phyloP scores from a whole-genome alignment of 345 rosid species.

The Eucalyptus cloeziana region DNA sequence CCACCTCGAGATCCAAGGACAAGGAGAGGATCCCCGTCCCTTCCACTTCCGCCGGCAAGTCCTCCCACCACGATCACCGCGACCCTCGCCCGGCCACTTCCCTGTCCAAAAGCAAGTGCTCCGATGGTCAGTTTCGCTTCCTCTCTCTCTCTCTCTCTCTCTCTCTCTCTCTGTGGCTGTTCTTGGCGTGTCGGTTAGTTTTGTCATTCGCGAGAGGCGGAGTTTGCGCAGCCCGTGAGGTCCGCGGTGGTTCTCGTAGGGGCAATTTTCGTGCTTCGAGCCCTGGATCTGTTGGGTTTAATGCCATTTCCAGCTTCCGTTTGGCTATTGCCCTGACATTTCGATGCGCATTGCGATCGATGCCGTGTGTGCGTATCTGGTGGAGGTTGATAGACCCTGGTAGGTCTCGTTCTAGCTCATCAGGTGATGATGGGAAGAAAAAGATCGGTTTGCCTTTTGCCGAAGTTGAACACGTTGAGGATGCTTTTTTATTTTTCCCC shows the following conservation, averaged over 20 bases:
- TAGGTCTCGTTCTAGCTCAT: background rate
- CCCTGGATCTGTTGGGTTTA: background rate
- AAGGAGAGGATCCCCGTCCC: constrained; percentile 62
- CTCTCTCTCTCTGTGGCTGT: background rate
- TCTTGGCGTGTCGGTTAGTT: background rate
- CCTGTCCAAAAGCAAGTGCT: constrained; percentile 43
- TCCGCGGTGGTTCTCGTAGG: background rate
- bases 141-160: too few relatives aligned
- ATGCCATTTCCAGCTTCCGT: background rate
- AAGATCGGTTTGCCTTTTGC: background rate
- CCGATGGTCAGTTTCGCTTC: constrained; percentile 36
- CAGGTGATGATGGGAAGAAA: background rate
- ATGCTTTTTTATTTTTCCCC: background rate
- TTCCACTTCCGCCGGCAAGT: constrained; percentile 65
- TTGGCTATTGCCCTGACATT: background rate
- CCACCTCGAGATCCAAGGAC: constrained; percentile 58
- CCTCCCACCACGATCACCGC: constrained; percentile 53
- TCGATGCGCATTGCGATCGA: background rate
- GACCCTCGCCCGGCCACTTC: constrained; percentile 32
- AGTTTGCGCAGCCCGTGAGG: background rate
- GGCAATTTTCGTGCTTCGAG: background rate
- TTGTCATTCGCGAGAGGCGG: background rate
- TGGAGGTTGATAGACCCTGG: background rate
- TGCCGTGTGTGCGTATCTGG: background rate
- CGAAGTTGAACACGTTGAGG: background rate